Percentiles rank a stretch among this genome's conserved stretches.
Conservation (phyloP, 148 eudicot genomes). For the Vaccinium macrocarpon region DNA sequence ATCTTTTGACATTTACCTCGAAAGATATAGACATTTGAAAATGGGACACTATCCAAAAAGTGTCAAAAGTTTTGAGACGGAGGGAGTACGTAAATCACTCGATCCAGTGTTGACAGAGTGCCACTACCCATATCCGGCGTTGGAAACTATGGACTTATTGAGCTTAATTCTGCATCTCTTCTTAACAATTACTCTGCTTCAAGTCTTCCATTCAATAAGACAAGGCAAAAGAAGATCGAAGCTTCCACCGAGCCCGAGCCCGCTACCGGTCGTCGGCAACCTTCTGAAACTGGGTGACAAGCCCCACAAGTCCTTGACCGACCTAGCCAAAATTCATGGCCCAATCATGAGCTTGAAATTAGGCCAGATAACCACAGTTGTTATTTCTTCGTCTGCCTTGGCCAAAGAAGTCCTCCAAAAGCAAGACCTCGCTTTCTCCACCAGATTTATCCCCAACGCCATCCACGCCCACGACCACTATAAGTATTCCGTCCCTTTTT, state of each 20-base stretch:
- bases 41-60: too few relatives aligned
- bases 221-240: neutral
- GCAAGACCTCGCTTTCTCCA: neutral
- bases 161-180: neutral
- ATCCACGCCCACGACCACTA: neutral
- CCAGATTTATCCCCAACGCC: neutral
- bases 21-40: too few relatives aligned
- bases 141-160: conserved; percentile 3
- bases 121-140: neutral
- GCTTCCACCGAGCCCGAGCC: conserved; percentile 17
- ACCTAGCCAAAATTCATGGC: conserved; percentile 21
- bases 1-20: too few relatives aligned
- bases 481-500: neutral
- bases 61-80: too few relatives aligned
- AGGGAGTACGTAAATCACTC: too few relatives aligned
- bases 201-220: neutral
- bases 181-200: neutral
- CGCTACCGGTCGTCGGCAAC: conserved; percentile 19
- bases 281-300: conserved; percentile 20
- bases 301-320: conserved; percentile 21
- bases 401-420: conserved; percentile 10
- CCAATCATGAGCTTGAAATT: conserved; percentile 20
- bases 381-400: conserved; percentile 12
- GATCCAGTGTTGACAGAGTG: too few relatives aligned
- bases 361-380: conserved; percentile 10